phyloP scores from a whole-genome alignment of 176 grass and related monocot species.

The Paspalum vaginatum region DNA sequence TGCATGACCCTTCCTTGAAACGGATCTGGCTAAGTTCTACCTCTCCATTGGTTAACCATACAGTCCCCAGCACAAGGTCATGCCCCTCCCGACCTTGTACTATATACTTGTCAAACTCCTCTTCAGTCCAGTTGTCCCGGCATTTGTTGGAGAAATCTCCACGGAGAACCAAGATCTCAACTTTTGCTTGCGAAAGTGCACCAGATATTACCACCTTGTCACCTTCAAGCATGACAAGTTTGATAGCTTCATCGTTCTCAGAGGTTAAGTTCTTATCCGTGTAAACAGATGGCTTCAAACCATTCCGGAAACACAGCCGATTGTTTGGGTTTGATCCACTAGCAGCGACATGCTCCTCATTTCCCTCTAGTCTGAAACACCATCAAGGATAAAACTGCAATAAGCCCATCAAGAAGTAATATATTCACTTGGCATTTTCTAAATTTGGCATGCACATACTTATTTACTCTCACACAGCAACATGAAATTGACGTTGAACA shows the following conservation, averaged over 20 bases:
- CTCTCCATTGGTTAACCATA: conserved; percentile 22
- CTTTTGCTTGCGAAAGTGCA: neutral
- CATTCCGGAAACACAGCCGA: conserved; percentile 26
- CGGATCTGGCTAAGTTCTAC: neutral
- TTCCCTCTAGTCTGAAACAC: conserved; percentile 21
- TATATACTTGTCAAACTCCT: conserved; percentile 38
- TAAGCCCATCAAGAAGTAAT: neutral
- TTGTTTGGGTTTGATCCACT: conserved; percentile 11
- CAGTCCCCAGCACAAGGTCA: conserved; percentile 26
- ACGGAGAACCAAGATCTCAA: conserved; percentile 42
- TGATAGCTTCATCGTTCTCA: conserved; percentile 25
- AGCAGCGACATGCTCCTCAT: neutral
- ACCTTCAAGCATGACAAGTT: conserved; percentile 40
- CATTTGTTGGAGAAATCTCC: conserved; percentile 28
- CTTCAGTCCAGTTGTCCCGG: conserved; percentile 37
- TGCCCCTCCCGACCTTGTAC: conserved; percentile 38
- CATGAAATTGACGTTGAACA: neutral
- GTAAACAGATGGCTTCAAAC: conserved; percentile 33
- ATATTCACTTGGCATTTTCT: conserved; percentile 4
- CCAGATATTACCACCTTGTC: neutral
- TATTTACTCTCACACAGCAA: neutral
- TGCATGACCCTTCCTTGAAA: conserved; percentile 48
- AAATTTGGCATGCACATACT: neutral
- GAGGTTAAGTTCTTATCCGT: conserved; percentile 23
- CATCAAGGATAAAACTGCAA: neutral